Conservation (phyloP, 768 basidiomycete species). For the Amanita molliuscula region DNA sequence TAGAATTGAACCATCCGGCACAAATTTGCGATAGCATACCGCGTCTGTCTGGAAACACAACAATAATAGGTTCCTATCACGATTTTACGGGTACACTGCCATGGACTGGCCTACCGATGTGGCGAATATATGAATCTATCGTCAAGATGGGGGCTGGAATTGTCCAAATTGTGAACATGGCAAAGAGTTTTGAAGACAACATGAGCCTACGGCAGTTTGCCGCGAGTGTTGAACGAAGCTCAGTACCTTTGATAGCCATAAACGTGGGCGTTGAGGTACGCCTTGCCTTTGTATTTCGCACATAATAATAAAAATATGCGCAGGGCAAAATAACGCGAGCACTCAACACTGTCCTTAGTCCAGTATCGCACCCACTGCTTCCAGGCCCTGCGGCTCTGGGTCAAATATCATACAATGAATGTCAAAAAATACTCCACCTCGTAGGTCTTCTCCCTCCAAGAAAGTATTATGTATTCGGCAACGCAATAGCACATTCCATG, state of each 20-base stretch:
- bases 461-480: conserved; percentile 61
- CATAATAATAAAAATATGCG: background rate
- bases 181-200: conserved; percentile 51
- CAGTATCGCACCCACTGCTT: conserved; percentile 65
- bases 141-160: conserved; percentile 53
- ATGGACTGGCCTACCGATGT: conserved; percentile 49
- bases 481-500: conserved; percentile 60
- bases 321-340: conserved; percentile 66
- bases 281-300: background rate
- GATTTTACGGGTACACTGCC: conserved; percentile 56
- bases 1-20: conserved; percentile 54
- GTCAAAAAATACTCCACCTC: conserved; percentile 53
- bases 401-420: conserved; percentile 59
- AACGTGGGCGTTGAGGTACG: conserved; percentile 52
- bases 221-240: conserved; percentile 21
- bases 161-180: conserved; percentile 62
- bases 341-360: conserved; percentile 60
- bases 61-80: conserved; percentile 68
- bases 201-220: conserved; percentile 49
- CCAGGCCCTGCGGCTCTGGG: conserved; percentile 62
- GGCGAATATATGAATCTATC: conserved; percentile 36
- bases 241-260: conserved; percentile 63
- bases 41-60: conserved; percentile 42
- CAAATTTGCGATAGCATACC: conserved; percentile 36
- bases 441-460: conserved; percentile 51